Percentiles rank a stretch among this genome's conserved stretches.
Conservation (phyloP, 768 basidiomycete genomes). For the Boletus vinaceobasis region DNA sequence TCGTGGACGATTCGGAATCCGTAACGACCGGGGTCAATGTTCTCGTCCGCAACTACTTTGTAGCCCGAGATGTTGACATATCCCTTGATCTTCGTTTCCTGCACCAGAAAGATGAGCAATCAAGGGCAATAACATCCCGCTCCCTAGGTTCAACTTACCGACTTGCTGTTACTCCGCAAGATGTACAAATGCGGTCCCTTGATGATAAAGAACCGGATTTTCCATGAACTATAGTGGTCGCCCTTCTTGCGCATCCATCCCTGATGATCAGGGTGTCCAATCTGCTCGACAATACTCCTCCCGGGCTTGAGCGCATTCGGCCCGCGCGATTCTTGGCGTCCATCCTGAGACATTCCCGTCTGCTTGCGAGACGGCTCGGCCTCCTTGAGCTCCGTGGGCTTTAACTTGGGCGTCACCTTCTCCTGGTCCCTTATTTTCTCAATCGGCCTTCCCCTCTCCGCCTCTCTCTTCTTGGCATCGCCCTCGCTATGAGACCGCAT, state of each 20-base stretch:
- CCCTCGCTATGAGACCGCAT: slow-evolving; percentile 19
- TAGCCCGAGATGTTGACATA: slow-evolving; percentile 90
- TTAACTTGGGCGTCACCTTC: slow-evolving; percentile 16
- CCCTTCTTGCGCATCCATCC: slow-evolving; percentile 98
- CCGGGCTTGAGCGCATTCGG: slow-evolving; percentile 52
- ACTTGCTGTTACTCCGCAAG: slow-evolving; percentile 67
- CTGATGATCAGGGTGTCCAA: slow-evolving; percentile 83
- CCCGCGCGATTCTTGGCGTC: slow-evolving; percentile 18
- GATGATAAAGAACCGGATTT: slow-evolving; percentile 84
- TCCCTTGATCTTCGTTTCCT: slow-evolving; percentile 97
- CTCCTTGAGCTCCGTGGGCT: slow-evolving; percentile 32
- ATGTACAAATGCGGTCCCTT: slow-evolving; percentile 92
- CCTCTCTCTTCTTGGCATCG: slow-evolving; percentile 15
- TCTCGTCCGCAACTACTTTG: slow-evolving; percentile 91
- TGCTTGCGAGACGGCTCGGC: slow-evolving; percentile 54
- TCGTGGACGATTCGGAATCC: slow-evolving; percentile 95
- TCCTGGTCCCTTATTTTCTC: slow-evolving; percentile 21
- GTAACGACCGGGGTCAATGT: slow-evolving; percentile 86
- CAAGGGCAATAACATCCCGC: background rate
- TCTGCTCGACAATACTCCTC: slow-evolving; percentile 79
- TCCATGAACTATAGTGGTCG: slow-evolving; percentile 92
- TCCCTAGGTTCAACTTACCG: slow-evolving; percentile 20
- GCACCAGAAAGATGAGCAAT: slow-evolving; percentile 1
- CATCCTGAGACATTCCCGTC: slow-evolving; percentile 33
- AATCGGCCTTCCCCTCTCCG: slow-evolving; percentile 22